Base-by-base conservation (phyloP, 306 rosid species). In the Ochetophila trinervis region DNA sequence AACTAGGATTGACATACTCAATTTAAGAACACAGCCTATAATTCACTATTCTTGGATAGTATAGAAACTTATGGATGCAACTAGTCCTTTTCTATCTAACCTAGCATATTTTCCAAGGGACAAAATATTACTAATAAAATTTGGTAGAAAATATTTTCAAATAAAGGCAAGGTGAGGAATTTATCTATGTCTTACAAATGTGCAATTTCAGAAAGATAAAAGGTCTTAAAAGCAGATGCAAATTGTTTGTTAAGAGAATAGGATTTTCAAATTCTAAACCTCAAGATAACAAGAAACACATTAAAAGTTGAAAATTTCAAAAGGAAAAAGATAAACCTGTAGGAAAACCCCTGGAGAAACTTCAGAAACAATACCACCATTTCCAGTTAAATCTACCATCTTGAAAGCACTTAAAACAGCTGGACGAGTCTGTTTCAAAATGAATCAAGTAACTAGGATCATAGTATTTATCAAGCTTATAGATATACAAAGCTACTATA, bases 311-410 rank as follows among this genome's bases (percentile, higher is more conserved):
- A 66, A 63, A 63, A n/a, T 34, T 58, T 52, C 37, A 64, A 17
- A 22, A 44, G 67, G 8, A 15, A 44, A 65, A 63, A 61, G 61
- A 42, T 50, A 81, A 69, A 92, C 98, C 96, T 89, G 98, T 64
- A 88, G 63, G 83, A 93, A 93, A 74, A 93, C 95, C 63, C 97
- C 98, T 37, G 94, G 94, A 66, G 95, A 84, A 72, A 72, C 74
- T 57, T 89, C 91, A 60, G 98, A 93, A 66, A 85, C 91, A 71
- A 86, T 78, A 76, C 98, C 94, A 77, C 80, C 96, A 76, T 82
- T 84, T 79, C 97, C 97, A 35, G 89, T 83, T 80, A 93, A 84
- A 68, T 75, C 93, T 57, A 84, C 88, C 82, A 27, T 76, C 79
- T 81, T 83, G 66, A 93, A 82, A 72, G 79, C 66, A 69, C 80